A percentile compares a stretch with the other conserved stretches of the same genome.
These are phyloP conservation scores for Ramalina intermedia DNA, from an alignment of 495 filamentous ascomycete genomes.

Conservation along the genomic window DNA sequence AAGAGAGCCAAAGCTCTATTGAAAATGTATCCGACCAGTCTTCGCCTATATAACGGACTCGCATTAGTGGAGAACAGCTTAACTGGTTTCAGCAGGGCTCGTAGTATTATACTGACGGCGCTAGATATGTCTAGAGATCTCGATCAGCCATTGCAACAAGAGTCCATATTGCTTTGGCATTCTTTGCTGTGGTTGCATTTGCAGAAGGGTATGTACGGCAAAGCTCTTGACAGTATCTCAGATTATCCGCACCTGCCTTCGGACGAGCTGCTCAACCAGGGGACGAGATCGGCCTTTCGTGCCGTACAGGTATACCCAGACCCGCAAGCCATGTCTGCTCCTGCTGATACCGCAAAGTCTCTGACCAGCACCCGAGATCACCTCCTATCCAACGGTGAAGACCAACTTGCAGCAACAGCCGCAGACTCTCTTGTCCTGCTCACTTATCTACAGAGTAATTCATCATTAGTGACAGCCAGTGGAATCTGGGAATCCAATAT, in stretches of 20 bases:
- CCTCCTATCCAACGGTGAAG: constrained; percentile 33
- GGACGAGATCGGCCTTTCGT: no score
- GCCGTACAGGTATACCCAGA: no score
- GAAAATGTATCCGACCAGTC: constrained; percentile 47
- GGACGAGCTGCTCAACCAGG: no score
- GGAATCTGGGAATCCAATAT: constrained; percentile 32
- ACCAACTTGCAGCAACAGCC: constrained; percentile 33
- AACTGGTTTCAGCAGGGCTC: constrained; percentile 37
- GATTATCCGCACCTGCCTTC: constrained; percentile 22
- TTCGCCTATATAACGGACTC: constrained; percentile 65
- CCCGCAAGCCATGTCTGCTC: no score
- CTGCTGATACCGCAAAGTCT: constrained; percentile 25
- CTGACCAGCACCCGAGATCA: constrained; percentile 42
- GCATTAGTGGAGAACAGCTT: constrained; percentile 54
- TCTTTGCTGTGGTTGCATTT: constrained; percentile 62
- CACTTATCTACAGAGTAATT: constrained; percentile 39
- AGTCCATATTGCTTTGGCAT: constrained; percentile 45
- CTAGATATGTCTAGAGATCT: constrained; percentile 39
- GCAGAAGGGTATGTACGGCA: constrained; percentile 26
- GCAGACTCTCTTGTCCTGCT: constrained; percentile 48
- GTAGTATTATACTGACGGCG: constrained; percentile 52
- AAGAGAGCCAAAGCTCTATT: constrained; percentile 61
- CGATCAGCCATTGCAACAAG: constrained; percentile 21
- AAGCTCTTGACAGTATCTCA: constrained; percentile 34
- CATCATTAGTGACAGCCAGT: constrained; percentile 23